Evolutionary conservation across 345 rosid species (phyloP), one percentile per base, ranked within the genome.

Genomic region (Populus simonii): DNA sequence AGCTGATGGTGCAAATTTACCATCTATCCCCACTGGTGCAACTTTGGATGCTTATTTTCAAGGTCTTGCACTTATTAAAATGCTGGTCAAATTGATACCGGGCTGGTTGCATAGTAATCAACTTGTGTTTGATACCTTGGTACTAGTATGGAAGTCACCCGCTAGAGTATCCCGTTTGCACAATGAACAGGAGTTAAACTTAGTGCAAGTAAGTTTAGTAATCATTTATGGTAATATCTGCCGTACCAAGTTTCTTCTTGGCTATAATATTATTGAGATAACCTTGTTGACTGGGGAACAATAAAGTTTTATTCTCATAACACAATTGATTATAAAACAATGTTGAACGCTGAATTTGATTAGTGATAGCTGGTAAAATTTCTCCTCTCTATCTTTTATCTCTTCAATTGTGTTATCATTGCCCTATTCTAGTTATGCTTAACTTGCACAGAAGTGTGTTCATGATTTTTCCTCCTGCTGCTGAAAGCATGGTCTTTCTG

Each of bases 111-210:
- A 91, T 86, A 89, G 87, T 86, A 96, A 93, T 75, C 90, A 83
- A 78, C 51, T 70, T 71, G 99, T 96, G 76, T 96, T 96, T 84
- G 97, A 96, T 84, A 91, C 94, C 20, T 77, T 96, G 82, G 92
- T 92, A 69, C 90, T 84, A 83, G 85, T 93, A 67, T 96, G 99
- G 99, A 96, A 96, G 81, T 96, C 99, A 69, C 92, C 96, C 39
- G 91, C 89, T 31, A 93, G 99, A 85, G 87, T 90, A 80, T 84
- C 97, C 80, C 98, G 99, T 76, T 87, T 96, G 87, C 90, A 85
- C 66, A 93, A 88, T 83, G 99, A 96, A 80, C 99, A 93, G 78
- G 99, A 96, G 86, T 86, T 92, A 83, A 92, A 92, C 84, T 88
- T 96, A 66, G 94, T 96, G 72, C 99, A 93, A 84, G 99, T 92